Conservation (phyloP, 768 basidiomycete genomes). For the Trametes elegans region DNA sequence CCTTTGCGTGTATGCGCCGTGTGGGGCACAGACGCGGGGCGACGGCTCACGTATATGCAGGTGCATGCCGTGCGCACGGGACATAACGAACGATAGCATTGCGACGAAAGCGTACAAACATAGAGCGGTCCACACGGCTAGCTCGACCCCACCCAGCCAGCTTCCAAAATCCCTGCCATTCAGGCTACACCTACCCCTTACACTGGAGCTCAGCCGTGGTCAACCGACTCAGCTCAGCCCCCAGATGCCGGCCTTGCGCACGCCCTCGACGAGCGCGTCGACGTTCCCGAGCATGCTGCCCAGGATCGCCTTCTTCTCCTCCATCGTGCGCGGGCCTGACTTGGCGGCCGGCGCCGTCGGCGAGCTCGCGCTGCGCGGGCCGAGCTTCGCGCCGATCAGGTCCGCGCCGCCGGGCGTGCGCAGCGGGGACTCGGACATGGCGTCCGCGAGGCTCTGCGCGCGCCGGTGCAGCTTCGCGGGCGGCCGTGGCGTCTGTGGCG, state of each 20-base stretch:
- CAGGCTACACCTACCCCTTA: too few relatives aligned
- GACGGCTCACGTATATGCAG: too few relatives aligned
- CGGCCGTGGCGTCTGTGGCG: conserved; percentile 12
- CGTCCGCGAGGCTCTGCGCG: conserved; percentile 24
- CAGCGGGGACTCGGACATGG: conserved; percentile 1
- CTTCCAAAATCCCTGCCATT: background rate
- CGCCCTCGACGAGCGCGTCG: conserved; percentile 85
- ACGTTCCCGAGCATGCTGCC: conserved; percentile 88
- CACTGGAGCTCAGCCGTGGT: too few relatives aligned
- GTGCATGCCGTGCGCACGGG: background rate
- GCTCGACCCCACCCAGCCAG: background rate
- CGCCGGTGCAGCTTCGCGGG: conserved; percentile 20
- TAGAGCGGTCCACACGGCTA: background rate
- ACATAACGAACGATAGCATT: conserved; percentile 9
- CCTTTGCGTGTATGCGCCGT: background rate
- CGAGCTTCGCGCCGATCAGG: background rate
- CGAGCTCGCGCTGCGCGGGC: conserved; percentile 18
- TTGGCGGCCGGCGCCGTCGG: conserved; percentile 25
- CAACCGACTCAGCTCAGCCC: conserved; percentile 51
- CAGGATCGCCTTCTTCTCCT: conserved; percentile 80
- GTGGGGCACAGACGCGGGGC: too few relatives aligned
- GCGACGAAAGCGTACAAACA: conserved; percentile 6
- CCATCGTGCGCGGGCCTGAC: conserved; percentile 47
- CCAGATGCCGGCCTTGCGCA: conserved; percentile 86
- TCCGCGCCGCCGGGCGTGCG: background rate